Conservation (phyloP, 2,329 filamentous ascomycete genomes). For the Colletotrichum plurivorum region DNA sequence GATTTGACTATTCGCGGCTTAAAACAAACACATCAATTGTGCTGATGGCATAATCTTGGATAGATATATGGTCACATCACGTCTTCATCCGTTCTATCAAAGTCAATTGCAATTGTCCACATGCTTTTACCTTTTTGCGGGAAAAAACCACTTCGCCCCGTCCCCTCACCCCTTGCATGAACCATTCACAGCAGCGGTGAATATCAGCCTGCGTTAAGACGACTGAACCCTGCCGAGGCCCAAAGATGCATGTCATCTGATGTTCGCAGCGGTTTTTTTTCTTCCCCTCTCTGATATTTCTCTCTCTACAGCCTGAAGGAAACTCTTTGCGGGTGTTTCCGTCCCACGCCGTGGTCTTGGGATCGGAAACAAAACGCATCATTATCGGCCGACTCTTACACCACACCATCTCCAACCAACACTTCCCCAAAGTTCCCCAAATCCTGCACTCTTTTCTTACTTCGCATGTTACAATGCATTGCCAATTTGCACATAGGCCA, state of each 20-base stretch:
- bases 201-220: slow-evolving; percentile 28
- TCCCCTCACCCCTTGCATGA: slow-evolving; percentile 37
- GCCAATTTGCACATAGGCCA: background rate
- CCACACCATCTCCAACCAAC: slow-evolving; percentile 10
- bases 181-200: slow-evolving; percentile 32
- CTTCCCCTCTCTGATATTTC: too few species aligned
- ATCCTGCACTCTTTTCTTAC: background rate
- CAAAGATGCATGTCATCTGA: slow-evolving; percentile 32
- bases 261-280: slow-evolving; percentile 10
- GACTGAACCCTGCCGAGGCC: slow-evolving; percentile 22
- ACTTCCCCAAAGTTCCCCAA: background rate
- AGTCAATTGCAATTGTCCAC: slow-evolving; percentile 13
- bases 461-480: background rate
- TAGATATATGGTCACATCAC: too few species aligned
- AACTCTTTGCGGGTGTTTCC: background rate
- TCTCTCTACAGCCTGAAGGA: too few species aligned
- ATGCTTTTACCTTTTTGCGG: slow-evolving; percentile 1
- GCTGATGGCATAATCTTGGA: background rate
- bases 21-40: background rate
- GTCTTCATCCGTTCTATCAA: background rate
- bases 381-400: slow-evolving; percentile 25
- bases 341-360: slow-evolving; percentile 7
- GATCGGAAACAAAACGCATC: slow-evolving; percentile 12
- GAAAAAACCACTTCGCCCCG: slow-evolving; percentile 4
- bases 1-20: too few species aligned